Evolutionary conservation across 257 asterid species (phyloP), one percentile per base, ranked within the genome.

Genomic region (Euphrasia confusa): DNA sequence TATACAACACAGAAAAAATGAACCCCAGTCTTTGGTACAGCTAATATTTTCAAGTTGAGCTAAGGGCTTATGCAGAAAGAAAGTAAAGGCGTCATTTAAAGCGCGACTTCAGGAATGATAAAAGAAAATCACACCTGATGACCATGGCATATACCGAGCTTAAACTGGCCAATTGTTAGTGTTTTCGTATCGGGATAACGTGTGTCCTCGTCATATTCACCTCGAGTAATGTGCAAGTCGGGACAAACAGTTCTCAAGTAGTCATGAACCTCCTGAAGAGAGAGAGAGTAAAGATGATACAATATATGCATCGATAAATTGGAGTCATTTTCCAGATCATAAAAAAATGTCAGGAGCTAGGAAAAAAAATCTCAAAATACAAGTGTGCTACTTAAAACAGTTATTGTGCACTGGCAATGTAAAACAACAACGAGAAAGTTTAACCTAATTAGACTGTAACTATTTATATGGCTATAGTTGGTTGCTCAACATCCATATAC

Each of bases 121-220:
- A 77, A 64, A 56, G 40, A 26, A 71, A 66, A 59, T 2, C 61
- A 2, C 47, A 92, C 98, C 97, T 88, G 98, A 77, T 91, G 96
- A 60, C 98, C 98, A 76, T 91, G 96, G 83, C 98, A 91, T 30
- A 91, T 75, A 35, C 98, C 98, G 13, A 91, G 88, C 86, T 91
- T 91, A 72, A 91, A 91, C 79, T 91, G 98, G 15, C 98, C 96
- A 57, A 91, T 84, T 10, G 90, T 91, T 47, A 91, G 68, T 30
- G 89, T 86, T 76, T 91, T 91, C 40, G 95, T 91, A 66, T 91
- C 98, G 0, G 96, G 98, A 67, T 91, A 88, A 58, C 89, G 94
- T 7, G 91, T 50, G 24, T 88, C 95, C 83, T 85, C 98, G 33
- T 91, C 98, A 66, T 86, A 91, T 70, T 91, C 98, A 39, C 98